Evolutionary conservation across 352 stramenopile genomes (phyloP).

Genomic region (Globisporangium nodosum): DNA sequence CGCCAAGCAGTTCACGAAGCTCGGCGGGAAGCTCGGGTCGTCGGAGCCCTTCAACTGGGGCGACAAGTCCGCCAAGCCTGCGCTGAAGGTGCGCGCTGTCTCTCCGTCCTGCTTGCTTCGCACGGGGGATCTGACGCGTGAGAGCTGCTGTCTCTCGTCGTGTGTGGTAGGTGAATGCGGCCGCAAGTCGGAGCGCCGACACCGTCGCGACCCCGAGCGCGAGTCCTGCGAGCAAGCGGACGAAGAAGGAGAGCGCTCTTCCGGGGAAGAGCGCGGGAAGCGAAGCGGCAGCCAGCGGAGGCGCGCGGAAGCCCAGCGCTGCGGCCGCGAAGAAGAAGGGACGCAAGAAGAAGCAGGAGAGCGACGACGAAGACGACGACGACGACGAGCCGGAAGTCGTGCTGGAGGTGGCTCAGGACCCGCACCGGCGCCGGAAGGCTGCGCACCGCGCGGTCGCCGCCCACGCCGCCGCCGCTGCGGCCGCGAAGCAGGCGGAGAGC

Average conservation of each 20-base stretch:
- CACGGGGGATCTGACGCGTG: not conserved
- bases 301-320: slow-evolving; percentile 7
- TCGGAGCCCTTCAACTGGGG: slow-evolving; percentile 44
- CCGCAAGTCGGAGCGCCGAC: too few relatives aligned
- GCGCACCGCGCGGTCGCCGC: slow-evolving; percentile 53
- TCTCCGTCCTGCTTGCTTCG: not conserved
- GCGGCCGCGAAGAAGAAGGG: not conserved
- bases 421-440: slow-evolving; percentile 39
- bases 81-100: not conserved
- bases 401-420: slow-evolving; percentile 16
- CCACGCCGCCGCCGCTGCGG: slow-evolving; percentile 51
- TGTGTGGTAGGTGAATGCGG: not conserved
- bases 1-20: slow-evolving; percentile 35
- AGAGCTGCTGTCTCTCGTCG: not conserved
- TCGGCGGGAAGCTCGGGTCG: slow-evolving; percentile 33
- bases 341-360: slow-evolving; percentile 6
- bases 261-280: not conserved
- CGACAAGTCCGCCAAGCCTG: slow-evolving; percentile 7
- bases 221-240: slow-evolving; percentile 19
- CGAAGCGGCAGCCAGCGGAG: not conserved
- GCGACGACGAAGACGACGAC: slow-evolving; percentile 5
- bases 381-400: slow-evolving; percentile 21
- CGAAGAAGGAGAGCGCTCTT: slow-evolving; percentile 5
- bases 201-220: not conserved
- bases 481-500: slow-evolving; percentile 25